phyloP scores from a whole-genome alignment of 495 filamentous ascomycete species.

The Usnea hakonensis region DNA sequence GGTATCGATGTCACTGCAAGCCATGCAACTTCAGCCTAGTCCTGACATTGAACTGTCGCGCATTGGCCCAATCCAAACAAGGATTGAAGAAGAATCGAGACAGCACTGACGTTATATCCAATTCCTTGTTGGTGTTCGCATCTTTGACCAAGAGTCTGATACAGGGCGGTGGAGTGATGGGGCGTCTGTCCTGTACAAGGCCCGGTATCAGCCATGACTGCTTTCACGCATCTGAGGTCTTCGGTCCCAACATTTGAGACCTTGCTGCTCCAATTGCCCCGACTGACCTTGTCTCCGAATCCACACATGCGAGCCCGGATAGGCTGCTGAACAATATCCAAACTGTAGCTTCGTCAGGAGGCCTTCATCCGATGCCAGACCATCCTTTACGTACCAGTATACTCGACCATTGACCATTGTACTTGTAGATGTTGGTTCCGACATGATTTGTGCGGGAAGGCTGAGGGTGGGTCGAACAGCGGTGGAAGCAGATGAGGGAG shows the following conservation, averaged over 20 bases:
- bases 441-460: conserved; percentile 13
- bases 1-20: conserved; percentile 63
- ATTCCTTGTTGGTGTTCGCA: conserved; percentile 69
- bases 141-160: conserved; percentile 79
- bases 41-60: background rate
- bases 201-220: conserved; percentile 20
- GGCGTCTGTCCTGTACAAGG: conserved; percentile 70
- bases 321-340: conserved; percentile 87
- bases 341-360: conserved; percentile 20
- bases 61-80: background rate
- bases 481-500: conserved; percentile 16
- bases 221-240: background rate
- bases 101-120: conserved; percentile 73
- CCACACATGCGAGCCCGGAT: conserved; percentile 96
- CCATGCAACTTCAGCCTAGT: conserved; percentile 13
- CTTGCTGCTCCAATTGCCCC: background rate
- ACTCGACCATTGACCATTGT: conserved; percentile 20
- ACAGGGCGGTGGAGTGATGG: conserved; percentile 93
- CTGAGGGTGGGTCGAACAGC: conserved; percentile 11
- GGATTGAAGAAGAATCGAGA: background rate
- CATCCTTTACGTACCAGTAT: conserved; percentile 15
- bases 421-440: conserved; percentile 14
- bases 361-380: too few species aligned
- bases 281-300: conserved; percentile 88
- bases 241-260: background rate